Evolutionary conservation across 257 asterid species (phyloP), one percentile per base, ranked within the genome.

Genomic region (Capsicum rhomboideum): DNA sequence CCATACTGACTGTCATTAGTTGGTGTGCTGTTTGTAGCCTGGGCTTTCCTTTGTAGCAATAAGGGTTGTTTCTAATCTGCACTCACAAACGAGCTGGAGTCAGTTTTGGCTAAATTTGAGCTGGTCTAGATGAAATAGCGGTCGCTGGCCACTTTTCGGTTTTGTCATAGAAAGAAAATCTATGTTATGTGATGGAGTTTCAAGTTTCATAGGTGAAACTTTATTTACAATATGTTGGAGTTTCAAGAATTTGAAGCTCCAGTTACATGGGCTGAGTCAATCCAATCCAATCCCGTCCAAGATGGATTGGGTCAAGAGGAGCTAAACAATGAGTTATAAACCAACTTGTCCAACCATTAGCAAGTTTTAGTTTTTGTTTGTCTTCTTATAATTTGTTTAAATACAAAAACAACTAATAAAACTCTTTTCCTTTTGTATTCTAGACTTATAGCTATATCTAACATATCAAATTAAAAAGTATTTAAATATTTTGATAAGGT

Each of bases 1-100:
- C 98, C 21, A 83, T 71, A 90, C 98, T 97, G 66, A 89, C 94
- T 7, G 83, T 86, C 53, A 84, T 20, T 44, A 95, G 87, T 85
- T 93, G 94, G 84, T 85, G 88, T 83, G 92, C 91, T 14, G 99
- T 97, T 90, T 92, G 92, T 31, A 97, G 89, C 77, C 99, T 96
- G 4, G 97, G 98, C 23, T 93, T 92, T 42, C 99, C 99, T 84
- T 93, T 97, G 90, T 95, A 97, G 79, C 98, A 89, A 85, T 90
- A 92, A 20, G 97, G 96, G 74, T 97, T 97, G 84, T 92, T 85
- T 83, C 97, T 90, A 28, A 97, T 88, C 99, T 96, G 92, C 69
- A 10, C 6, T 28, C 8, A 31, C 1, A 71, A 71, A 12, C 55
- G 40, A 42, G 37, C 26, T 28, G 26, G 1, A 1, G 3, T 31